phyloP scores from a whole-genome alignment of 805 yeast genomes.

The Monosporozyma servazzii region DNA sequence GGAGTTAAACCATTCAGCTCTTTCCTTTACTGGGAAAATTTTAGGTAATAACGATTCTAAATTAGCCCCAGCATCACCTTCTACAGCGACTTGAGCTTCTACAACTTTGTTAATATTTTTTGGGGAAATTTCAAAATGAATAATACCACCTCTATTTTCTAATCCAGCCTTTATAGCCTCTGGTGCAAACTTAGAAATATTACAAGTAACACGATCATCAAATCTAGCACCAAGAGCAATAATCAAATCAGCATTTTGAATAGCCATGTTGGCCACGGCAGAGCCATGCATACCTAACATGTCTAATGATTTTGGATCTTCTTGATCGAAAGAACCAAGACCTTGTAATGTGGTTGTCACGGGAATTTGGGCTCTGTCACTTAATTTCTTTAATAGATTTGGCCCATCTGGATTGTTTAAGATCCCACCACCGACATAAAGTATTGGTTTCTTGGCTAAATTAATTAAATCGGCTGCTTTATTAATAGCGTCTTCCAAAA shows the following conservation, averaged over 20 bases:
- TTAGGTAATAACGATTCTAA: conserved; percentile 65
- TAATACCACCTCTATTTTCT: conserved; percentile 87
- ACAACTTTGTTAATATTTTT: conserved; percentile 97
- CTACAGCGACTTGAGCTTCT: conserved; percentile 90
- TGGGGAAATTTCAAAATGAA: conserved; percentile 93
- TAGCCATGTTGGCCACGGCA: conserved; percentile 89
- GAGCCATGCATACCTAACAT: conserved; percentile 99
- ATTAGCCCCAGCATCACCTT: conserved; percentile 87
- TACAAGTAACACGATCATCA: conserved; percentile 96
- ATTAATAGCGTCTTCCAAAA: conserved; percentile 61
- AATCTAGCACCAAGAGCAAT: conserved; percentile 97
- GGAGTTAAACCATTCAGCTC: conserved; percentile 72
- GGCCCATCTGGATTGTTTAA: conserved; percentile 78
- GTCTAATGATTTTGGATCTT: conserved; percentile 81
- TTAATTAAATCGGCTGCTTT: conserved; percentile 75
- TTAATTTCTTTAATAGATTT: conserved; percentile 61
- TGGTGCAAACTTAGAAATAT: conserved; percentile 84
- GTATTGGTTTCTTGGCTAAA: conserved; percentile 75
- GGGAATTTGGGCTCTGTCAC: conserved; percentile 87
- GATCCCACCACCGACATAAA: conserved; percentile 90
- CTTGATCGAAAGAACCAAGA: conserved; percentile 89
- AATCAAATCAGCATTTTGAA: conserved; percentile 88
- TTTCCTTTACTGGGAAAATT: conserved; percentile 50
- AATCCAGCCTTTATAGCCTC: conserved; percentile 81
- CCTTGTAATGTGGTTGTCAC: conserved; percentile 95